A percentile compares a stretch with the other conserved stretches of the same genome.
Evolutionary conservation across 495 filamentous ascomycete genomes (phyloP).

Genomic region (Pseudotulostoma volvatum): DNA sequence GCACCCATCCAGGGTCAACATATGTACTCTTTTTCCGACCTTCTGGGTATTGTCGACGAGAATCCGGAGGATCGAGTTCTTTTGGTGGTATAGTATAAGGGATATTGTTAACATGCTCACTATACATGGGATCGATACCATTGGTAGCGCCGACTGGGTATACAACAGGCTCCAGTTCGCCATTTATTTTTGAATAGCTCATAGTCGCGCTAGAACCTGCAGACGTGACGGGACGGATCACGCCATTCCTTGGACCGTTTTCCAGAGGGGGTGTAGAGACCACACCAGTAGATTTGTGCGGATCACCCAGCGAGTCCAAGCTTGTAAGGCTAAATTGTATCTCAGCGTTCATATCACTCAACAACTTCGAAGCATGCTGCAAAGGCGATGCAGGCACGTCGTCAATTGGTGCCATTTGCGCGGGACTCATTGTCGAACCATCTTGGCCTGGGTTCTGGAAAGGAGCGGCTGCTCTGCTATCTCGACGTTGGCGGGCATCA

Average conservation of each 20-base stretch:
- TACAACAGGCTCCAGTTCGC: slow-evolving; percentile 65
- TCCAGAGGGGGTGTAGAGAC: slow-evolving; percentile 31
- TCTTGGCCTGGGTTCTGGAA: slow-evolving; percentile 25
- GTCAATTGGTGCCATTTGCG: slow-evolving; percentile 33
- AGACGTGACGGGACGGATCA: slow-evolving; percentile 28
- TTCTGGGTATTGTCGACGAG: slow-evolving; percentile 32
- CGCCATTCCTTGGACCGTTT: slow-evolving; percentile 20
- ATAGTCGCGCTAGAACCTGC: slow-evolving; percentile 33
- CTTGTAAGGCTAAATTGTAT: slow-evolving; percentile 57
- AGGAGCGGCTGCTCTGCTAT: slow-evolving; percentile 35
- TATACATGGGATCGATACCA: slow-evolving; percentile 88
- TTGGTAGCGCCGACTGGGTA: slow-evolving; percentile 81
- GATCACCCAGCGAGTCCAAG: slow-evolving; percentile 61
- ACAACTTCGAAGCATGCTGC: slow-evolving; percentile 76
- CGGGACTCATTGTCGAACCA: slow-evolving; percentile 24
- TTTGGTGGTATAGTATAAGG: slow-evolving; percentile 60
- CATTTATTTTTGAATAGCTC: slow-evolving; percentile 34
- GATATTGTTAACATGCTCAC: slow-evolving; percentile 85
- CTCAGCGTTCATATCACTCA: slow-evolving; percentile 66
- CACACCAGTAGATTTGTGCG: slow-evolving; percentile 38
- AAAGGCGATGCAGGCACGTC: slow-evolving; percentile 69
- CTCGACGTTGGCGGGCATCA: slow-evolving; percentile 47
- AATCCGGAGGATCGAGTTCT: slow-evolving; percentile 32
- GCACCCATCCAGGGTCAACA: slow-evolving; percentile 65
- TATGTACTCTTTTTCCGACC: slow-evolving; percentile 50